A percentile compares a stretch with the other conserved stretches of the same genome.
Evolutionary conservation across 768 basidiomycete genomes (phyloP).

Genomic region (Hemileccinum impolitum): DNA sequence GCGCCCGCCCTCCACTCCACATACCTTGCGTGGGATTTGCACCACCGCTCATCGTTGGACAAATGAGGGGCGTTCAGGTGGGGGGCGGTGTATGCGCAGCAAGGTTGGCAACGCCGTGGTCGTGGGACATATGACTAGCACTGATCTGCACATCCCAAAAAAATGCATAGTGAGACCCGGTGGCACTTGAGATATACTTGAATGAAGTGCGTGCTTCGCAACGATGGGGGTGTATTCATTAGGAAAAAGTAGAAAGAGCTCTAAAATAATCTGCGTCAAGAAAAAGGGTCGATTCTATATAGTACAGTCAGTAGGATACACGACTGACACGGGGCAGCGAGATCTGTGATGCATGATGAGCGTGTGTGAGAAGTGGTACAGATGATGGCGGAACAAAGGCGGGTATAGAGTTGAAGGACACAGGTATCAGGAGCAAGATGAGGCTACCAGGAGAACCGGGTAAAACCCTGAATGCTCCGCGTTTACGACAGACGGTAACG

Average conservation of each 20-base stretch:
- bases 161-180: no score
- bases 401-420: constrained; percentile 27
- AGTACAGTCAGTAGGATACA: constrained; percentile 23
- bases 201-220: no score
- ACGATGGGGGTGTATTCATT: no score
- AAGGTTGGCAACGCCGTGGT: no score
- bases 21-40: not conserved
- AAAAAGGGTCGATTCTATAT: constrained; percentile 5
- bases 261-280: constrained; percentile 11
- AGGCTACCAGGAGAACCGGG: constrained; percentile 13
- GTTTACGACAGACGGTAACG: constrained; percentile 18
- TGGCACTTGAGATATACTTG: no score
- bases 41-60: constrained; percentile 2
- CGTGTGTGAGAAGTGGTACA: constrained; percentile 24
- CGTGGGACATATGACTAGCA: no score
- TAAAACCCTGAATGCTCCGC: constrained; percentile 12
- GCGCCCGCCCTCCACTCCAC: not conserved
- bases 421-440: constrained; percentile 29
- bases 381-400: constrained; percentile 20
- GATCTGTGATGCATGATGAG: constrained; percentile 18
- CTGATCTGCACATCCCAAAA: no score
- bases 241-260: not conserved
- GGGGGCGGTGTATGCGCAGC: no score
- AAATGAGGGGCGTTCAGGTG: no score
- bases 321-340: constrained; percentile 8